Evolutionary conservation across 345 rosid species (phyloP).

Genomic region (Anacardium occidentale): DNA sequence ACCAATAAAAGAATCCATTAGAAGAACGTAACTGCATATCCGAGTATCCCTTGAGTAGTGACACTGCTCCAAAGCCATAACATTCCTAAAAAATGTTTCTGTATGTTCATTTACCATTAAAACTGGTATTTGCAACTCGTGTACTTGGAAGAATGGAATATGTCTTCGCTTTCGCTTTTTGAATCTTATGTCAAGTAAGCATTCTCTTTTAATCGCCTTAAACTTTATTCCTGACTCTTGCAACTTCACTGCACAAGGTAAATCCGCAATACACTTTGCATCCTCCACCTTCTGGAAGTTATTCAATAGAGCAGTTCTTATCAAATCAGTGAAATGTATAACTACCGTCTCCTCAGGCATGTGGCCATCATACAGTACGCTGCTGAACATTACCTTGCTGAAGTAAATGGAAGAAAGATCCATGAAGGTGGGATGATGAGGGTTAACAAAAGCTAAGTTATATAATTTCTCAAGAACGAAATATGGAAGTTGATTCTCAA

Average conservation of each 20-base stretch:
- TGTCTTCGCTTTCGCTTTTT: background rate
- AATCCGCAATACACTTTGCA: background rate
- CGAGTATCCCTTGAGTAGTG: constrained; percentile 12
- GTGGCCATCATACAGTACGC: background rate
- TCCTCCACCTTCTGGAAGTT: background rate
- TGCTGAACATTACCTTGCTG: background rate
- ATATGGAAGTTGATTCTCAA: constrained; percentile 11
- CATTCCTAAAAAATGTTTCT: constrained; percentile 7
- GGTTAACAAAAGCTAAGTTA: background rate
- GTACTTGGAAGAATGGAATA: background rate
- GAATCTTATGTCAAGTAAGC: background rate
- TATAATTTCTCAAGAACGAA: constrained; percentile 2
- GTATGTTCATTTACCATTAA: background rate
- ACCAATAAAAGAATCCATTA: background rate
- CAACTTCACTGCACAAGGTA: background rate
- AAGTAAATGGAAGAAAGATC: background rate
- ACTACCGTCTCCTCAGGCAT: background rate
- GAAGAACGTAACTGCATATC: constrained; percentile 6
- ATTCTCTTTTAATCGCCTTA: background rate
- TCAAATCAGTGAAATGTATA: constrained; percentile 9
- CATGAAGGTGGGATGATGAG: background rate
- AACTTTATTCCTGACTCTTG: constrained; percentile 9
- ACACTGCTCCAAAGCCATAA: constrained; percentile 20
- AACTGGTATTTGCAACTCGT: background rate
- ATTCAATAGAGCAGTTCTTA: background rate